Conservation (phyloP, 768 basidiomycete genomes). For the Russula olivacea region DNA sequence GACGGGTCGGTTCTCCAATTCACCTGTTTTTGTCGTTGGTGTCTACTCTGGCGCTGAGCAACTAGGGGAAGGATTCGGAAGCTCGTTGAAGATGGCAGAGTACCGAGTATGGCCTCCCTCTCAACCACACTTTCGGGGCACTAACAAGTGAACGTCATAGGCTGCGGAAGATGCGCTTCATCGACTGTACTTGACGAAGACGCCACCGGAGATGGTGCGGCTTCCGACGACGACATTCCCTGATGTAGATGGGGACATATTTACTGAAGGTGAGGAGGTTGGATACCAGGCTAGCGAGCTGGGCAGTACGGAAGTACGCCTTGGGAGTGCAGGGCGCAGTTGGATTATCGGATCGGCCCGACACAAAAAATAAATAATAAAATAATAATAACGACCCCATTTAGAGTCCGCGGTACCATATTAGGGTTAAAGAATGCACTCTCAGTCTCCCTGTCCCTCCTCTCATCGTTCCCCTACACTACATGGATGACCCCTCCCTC, state of each 20-base stretch:
- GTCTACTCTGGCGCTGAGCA: constrained; percentile 79
- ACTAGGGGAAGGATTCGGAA: constrained; percentile 92
- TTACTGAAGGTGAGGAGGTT: constrained; percentile 41
- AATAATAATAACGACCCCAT: background rate
- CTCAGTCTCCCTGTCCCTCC: background rate
- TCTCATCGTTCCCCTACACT: too few species aligned
- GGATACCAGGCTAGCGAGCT: constrained; percentile 50
- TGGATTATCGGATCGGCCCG: constrained; percentile 23
- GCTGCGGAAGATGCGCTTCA: constrained; percentile 84
- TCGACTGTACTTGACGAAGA: constrained; percentile 74
- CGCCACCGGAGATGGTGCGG: constrained; percentile 59
- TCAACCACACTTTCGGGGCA: constrained; percentile 4
- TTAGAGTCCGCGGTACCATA: constrained; percentile 17
- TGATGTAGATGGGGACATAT: constrained; percentile 47
- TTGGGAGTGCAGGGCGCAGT: constrained; percentile 63
- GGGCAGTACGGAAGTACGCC: constrained; percentile 58
- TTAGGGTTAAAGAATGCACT: background rate
- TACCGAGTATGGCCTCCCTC: constrained; percentile 52
- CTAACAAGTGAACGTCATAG: constrained; percentile 33
- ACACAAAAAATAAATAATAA: background rate
- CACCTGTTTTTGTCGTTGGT: constrained; percentile 94
- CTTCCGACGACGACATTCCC: constrained; percentile 76
- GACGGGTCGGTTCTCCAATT: constrained; percentile 84
- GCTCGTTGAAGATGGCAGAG: constrained; percentile 91
- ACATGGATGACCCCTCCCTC: constrained; percentile 8